A percentile compares a stretch with the other conserved stretches of the same genome.
phyloP scores from a whole-genome alignment of 169 alveolate species.

The Plasmodium gonderi region DNA sequence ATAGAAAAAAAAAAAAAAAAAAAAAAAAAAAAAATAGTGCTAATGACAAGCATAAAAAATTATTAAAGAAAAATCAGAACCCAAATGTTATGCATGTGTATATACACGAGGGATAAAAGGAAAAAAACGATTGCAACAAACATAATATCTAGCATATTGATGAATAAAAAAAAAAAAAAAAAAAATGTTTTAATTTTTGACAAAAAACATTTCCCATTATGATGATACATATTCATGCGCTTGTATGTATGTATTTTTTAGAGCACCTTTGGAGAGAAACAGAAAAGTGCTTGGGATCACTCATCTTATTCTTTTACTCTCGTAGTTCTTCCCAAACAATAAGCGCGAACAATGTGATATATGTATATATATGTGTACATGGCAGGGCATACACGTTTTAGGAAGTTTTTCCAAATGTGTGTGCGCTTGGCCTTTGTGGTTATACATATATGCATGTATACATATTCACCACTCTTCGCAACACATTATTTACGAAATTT shows the following conservation, averaged over 20 bases:
- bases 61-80: background rate
- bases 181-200: constrained; percentile 54
- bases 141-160: background rate
- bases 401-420: too few relatives aligned
- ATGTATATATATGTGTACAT: background rate
- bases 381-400: too few relatives aligned
- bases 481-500: too few relatives aligned
- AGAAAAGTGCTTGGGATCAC: background rate
- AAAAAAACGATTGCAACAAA: background rate
- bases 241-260: background rate
- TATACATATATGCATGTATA: too few relatives aligned
- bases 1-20: background rate
- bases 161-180: constrained; percentile 6
- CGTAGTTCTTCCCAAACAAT: constrained; percentile 1
- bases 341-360: background rate
- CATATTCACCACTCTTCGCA: too few relatives aligned
- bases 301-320: background rate
- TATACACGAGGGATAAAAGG: constrained; percentile 2
- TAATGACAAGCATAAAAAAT: background rate
- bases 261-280: background rate
- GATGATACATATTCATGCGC: background rate
- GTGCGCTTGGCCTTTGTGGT: too few relatives aligned
- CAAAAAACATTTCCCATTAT: constrained; percentile 19
- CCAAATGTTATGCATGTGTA: background rate
- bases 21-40: background rate